Evolutionary conservation across 192 early-diverging fungal species (phyloP).

Genomic region (Pilaira anomala): DNA sequence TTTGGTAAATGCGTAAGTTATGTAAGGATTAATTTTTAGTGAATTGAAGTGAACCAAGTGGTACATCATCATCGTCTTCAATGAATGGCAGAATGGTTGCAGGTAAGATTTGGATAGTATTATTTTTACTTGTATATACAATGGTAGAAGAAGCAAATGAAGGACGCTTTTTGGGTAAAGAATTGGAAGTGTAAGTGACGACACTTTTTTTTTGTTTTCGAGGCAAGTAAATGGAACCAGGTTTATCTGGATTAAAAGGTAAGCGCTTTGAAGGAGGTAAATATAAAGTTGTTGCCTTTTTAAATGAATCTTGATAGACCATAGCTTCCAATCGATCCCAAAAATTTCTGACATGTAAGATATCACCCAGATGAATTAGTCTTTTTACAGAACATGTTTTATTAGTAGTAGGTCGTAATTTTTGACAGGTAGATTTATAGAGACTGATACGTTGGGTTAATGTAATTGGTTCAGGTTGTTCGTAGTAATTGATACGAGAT

Average conservation of each 20-base stretch:
- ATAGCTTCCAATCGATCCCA: background rate
- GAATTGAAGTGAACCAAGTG: conserved; percentile 4
- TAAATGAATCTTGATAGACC: background rate
- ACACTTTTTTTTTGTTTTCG: background rate
- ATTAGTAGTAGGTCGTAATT: conserved; percentile 4
- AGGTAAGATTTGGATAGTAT: background rate
- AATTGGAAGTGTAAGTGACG: background rate
- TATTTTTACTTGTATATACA: background rate
- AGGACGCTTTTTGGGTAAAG: background rate
- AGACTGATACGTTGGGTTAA: background rate
- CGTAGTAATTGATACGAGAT: background rate
- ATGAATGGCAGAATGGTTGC: background rate
- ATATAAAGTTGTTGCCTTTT: background rate
- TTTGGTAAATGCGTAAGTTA: too few relatives aligned
- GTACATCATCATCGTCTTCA: conserved; percentile 17
- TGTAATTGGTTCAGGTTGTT: background rate
- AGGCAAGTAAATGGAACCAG: background rate
- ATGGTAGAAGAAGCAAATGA: conserved; percentile 10
- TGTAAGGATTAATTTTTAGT: too few relatives aligned
- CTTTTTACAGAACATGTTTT: background rate
- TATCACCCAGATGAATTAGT: conserved; percentile 3
- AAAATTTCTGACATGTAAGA: conserved; percentile 8
- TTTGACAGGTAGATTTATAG: conserved; percentile 9
- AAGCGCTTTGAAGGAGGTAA: background rate
- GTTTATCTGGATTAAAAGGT: conserved; percentile 1